Percentiles rank a stretch among this genome's conserved stretches.
These are phyloP conservation scores for Pseudogymnoascus sp. DNA, from an alignment of 2,329 filamentous ascomycete species.

Conservation along the genomic window DNA sequence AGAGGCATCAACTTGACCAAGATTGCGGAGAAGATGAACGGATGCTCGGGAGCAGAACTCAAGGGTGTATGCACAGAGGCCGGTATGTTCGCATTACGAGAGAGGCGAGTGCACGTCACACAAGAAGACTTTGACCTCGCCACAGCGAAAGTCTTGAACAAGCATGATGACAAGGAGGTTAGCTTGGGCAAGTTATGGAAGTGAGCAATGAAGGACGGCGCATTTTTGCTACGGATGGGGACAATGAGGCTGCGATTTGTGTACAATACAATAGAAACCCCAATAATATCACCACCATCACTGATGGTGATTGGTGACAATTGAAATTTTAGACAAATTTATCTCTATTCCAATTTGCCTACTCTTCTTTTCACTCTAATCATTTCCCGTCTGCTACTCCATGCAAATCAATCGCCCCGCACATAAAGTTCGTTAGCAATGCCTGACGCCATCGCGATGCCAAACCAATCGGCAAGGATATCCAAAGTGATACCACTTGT, in stretches of 20 bases:
- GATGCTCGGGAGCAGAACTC: slow-evolving; percentile 91
- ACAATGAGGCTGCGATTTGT: slow-evolving; percentile 6
- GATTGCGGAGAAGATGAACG: slow-evolving; percentile 99
- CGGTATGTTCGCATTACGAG: slow-evolving; percentile 94
- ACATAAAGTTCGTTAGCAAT: background rate
- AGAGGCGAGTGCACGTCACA: slow-evolving; percentile 93
- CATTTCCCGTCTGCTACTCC: background rate
- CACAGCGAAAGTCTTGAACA: slow-evolving; percentile 98
- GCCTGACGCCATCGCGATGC: slow-evolving; percentile 1
- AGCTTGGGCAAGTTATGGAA: slow-evolving; percentile 84
- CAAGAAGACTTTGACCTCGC: slow-evolving; percentile 98
- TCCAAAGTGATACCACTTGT: slow-evolving; percentile 2
- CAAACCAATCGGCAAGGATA: background rate
- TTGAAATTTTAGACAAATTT: background rate
- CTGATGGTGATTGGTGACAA: background rate
- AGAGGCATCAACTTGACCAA: slow-evolving; percentile 96
- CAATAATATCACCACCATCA: background rate
- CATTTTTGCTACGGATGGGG: background rate
- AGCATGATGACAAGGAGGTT: slow-evolving; percentile 97
- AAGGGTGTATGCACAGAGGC: slow-evolving; percentile 99
- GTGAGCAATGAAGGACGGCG: slow-evolving; percentile 33
- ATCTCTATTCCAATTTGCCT: background rate
- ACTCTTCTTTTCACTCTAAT: background rate
- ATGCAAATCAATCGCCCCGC: background rate
- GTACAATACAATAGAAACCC: slow-evolving; percentile 8